phyloP scores from a whole-genome alignment of 2,329 filamentous ascomycete genomes.

The Cadophora sp. region DNA sequence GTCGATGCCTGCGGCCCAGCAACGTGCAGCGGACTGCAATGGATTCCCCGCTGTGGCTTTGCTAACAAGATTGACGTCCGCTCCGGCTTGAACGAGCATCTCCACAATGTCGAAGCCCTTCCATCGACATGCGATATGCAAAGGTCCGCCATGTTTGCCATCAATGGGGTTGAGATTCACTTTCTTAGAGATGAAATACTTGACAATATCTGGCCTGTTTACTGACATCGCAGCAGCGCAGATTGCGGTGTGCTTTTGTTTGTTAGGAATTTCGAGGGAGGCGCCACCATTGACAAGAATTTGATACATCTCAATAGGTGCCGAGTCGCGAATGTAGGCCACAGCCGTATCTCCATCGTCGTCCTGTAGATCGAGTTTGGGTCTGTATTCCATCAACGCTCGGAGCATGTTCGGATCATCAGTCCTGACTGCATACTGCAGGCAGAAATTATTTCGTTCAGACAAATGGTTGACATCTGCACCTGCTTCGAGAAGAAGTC shows the following conservation, averaged over 20 bases:
- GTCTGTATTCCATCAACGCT: constrained; percentile 15
- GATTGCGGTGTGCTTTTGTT: constrained; percentile 25
- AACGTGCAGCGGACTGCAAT: constrained; percentile 23
- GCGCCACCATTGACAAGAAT: constrained; percentile 31
- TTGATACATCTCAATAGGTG: background rate
- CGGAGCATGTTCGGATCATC: constrained; percentile 1
- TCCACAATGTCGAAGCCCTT: constrained; percentile 19
- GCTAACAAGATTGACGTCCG: constrained; percentile 23
- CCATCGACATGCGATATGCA: constrained; percentile 24
- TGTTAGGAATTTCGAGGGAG: constrained; percentile 20
- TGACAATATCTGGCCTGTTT: constrained; percentile 15
- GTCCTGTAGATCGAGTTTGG: constrained; percentile 5
- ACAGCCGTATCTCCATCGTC: constrained; percentile 7
- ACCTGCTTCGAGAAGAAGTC: constrained; percentile 30
- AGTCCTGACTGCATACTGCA: background rate
- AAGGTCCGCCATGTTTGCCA: constrained; percentile 19
- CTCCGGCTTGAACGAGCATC: constrained; percentile 21
- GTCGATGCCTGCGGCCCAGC: background rate
- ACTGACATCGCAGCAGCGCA: constrained; percentile 5
- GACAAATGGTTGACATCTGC: constrained; percentile 31
- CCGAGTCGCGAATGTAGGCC: background rate
- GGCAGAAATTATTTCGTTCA: background rate
- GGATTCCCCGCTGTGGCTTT: constrained; percentile 22
- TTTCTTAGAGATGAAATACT: constrained; percentile 33
- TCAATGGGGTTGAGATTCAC: constrained; percentile 23